These are phyloP conservation scores for Chrysanthemum makinoi DNA, from an alignment of 129 eudicot species.

Conservation along the genomic window DNA sequence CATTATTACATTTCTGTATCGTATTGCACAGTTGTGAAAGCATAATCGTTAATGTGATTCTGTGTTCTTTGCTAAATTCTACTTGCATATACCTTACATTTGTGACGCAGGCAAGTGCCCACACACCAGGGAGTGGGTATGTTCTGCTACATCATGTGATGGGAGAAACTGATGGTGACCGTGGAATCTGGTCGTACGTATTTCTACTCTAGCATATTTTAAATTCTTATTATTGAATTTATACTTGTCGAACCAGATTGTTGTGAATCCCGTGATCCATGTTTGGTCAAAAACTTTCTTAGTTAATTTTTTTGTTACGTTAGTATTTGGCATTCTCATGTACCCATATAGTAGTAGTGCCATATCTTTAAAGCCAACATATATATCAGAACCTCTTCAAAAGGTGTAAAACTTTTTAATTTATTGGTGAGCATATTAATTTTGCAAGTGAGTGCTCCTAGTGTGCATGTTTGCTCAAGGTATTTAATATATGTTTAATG, in stretches of 20 bases:
- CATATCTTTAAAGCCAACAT: no score
- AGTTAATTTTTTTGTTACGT: constrained; percentile 11
- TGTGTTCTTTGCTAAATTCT: background rate
- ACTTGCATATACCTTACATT: constrained; percentile 2
- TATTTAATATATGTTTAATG: background rate
- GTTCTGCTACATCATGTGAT: constrained; percentile 95
- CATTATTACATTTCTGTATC: constrained; percentile 7
- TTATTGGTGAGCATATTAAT: no score
- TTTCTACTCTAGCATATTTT: constrained; percentile 20
- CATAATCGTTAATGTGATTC: background rate
- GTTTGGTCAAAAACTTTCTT: constrained; percentile 7
- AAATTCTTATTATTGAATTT: constrained; percentile 16
- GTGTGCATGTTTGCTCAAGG: background rate
- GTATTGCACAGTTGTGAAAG: background rate
- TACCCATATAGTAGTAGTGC: no score
- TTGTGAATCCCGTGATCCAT: background rate
- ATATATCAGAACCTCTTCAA: no score
- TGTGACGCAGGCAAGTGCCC: constrained; percentile 65
- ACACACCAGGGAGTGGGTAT: constrained; percentile 96
- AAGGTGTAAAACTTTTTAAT: no score
- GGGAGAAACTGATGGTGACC: constrained; percentile 99
- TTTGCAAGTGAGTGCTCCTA: background rate
- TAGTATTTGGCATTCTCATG: background rate
- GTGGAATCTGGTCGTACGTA: constrained; percentile 99
- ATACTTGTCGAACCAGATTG: background rate